phyloP scores from a whole-genome alignment of 257 asterid genomes.

The Capsicum rhomboideum region DNA sequence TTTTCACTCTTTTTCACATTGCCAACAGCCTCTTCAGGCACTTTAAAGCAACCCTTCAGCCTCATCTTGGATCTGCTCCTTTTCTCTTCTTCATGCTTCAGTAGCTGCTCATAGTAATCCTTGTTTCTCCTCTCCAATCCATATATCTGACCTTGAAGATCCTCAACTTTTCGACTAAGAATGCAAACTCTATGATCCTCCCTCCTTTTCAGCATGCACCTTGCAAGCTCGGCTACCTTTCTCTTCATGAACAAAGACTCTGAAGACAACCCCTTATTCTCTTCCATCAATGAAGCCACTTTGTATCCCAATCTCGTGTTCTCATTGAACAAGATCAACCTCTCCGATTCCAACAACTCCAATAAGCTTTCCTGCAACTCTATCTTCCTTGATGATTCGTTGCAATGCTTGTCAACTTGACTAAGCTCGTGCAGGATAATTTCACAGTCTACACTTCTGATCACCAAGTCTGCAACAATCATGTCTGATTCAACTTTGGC shows the following conservation, averaged over 20 bases:
- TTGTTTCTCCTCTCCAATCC: conserved; percentile 80
- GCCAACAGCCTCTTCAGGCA: conserved; percentile 11
- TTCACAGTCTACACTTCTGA: conserved; percentile 63
- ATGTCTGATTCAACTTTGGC: conserved; percentile 37
- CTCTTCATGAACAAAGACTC: conserved; percentile 75
- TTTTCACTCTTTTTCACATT: conserved; percentile 14
- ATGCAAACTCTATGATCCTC: conserved; percentile 74
- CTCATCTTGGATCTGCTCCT: conserved; percentile 15
- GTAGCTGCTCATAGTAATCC: conserved; percentile 62
- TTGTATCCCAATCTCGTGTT: conserved; percentile 63
- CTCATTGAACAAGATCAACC: conserved; percentile 76
- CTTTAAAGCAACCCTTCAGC: conserved; percentile 46
- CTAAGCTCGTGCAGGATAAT: conserved; percentile 40
- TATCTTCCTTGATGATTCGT: conserved; percentile 59
- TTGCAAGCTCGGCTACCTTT: conserved; percentile 84
- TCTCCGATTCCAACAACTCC: conserved; percentile 87
- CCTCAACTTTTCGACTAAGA: conserved; percentile 83
- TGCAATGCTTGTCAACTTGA: conserved; percentile 37
- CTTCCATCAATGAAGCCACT: conserved; percentile 56
- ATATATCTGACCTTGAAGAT: conserved; percentile 76
- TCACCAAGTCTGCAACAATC: conserved; percentile 59
- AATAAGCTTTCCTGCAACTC: conserved; percentile 79
- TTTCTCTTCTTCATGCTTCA: conserved; percentile 37
- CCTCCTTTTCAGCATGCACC: conserved; percentile 68
- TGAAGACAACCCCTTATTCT: conserved; percentile 69